Evolutionary conservation across 169 alveolate genomes (phyloP).

Genomic region (Plasmodium blacklocki): DNA sequence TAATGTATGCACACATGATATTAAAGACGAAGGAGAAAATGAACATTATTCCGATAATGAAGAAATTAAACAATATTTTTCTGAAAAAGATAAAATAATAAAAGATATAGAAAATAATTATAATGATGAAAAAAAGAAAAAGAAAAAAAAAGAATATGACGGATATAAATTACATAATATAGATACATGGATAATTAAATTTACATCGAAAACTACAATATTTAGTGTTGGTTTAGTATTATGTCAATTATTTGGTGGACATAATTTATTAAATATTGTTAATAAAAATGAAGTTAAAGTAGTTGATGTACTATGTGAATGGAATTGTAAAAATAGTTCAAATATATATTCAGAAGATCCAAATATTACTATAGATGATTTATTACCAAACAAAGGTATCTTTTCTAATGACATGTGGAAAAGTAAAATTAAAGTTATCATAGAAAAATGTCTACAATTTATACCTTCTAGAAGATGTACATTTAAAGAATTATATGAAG

Average conservation of each 20-base stretch:
- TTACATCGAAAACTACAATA: conserved; percentile 76
- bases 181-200: conserved; percentile 78
- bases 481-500: conserved; percentile 66
- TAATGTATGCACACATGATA: conserved; percentile 64
- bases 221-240: conserved; percentile 80
- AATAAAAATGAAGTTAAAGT: conserved; percentile 79
- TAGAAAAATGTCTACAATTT: conserved; percentile 77
- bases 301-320: conserved; percentile 82
- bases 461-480: conserved; percentile 79
- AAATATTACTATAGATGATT: conserved; percentile 74
- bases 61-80: conserved; percentile 54
- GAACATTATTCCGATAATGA: conserved; percentile 46
- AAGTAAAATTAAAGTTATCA: conserved; percentile 56
- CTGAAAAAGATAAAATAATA: conserved; percentile 27
- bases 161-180: conserved; percentile 26
- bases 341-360: conserved; percentile 67
- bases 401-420: conserved; percentile 79
- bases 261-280: conserved; percentile 76
- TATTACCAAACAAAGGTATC: conserved; percentile 79
- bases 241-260: conserved; percentile 83
- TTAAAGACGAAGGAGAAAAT: conserved; percentile 19
- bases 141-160: conserved; percentile 56
- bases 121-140: conserved; percentile 41
- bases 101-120: conserved; percentile 46
- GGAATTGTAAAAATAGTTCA: conserved; percentile 78